A percentile compares a stretch with the other conserved stretches of the same genome.
phyloP scores from a whole-genome alignment of 192 early-diverging fungal species.

The Gaertneriomyces sp. region DNA sequence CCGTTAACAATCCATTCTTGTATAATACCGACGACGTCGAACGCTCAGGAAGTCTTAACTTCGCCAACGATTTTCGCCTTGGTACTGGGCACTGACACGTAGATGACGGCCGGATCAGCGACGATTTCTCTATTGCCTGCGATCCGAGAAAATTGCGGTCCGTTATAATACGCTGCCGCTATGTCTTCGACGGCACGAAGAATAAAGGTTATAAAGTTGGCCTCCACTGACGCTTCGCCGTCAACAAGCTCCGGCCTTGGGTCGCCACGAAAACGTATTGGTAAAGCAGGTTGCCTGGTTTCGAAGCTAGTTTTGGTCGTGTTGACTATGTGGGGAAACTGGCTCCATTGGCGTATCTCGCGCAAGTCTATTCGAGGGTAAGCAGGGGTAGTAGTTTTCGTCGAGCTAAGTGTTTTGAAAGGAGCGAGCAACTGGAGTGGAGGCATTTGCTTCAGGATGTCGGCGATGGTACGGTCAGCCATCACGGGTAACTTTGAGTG shows the following conservation, averaged over 20 bases:
- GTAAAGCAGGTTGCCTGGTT: background rate
- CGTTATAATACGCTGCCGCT: background rate
- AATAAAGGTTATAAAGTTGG: background rate
- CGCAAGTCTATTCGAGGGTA: constrained; percentile 14
- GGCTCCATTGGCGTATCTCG: background rate
- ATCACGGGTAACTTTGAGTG: too few species aligned
- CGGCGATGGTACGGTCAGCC: too few species aligned
- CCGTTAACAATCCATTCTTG: background rate
- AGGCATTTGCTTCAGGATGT: too few species aligned
- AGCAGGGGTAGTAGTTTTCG: constrained; percentile 1
- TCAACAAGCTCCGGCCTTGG: background rate
- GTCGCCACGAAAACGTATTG: background rate
- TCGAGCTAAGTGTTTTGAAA: too few species aligned
- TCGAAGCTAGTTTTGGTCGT: background rate
- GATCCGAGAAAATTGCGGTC: background rate
- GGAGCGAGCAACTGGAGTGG: too few species aligned
- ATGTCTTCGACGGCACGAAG: background rate
- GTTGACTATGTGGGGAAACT: background rate
- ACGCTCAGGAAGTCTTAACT: constrained; percentile 13
- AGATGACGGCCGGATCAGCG: constrained; percentile 3
- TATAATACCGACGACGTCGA: background rate
- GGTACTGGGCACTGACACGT: background rate
- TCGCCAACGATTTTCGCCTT: constrained; percentile 8
- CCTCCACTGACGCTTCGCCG: background rate
- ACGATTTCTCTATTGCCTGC: background rate